These are phyloP conservation scores for Monascus ruber DNA, from an alignment of 2,329 filamentous ascomycete genomes.

Conservation along the genomic window DNA sequence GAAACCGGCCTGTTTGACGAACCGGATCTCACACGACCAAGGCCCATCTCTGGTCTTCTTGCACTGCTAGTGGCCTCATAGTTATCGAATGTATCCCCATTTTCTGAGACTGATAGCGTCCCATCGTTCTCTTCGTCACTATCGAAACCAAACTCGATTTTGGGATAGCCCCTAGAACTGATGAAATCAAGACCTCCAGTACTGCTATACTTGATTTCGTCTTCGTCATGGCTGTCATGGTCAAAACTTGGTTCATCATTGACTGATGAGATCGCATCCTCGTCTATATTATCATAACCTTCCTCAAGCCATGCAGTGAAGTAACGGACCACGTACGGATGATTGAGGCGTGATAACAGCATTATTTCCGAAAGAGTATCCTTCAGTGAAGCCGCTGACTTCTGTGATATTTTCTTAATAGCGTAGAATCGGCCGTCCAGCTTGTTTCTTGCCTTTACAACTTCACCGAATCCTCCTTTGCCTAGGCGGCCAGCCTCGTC, in stretches of 20 bases:
- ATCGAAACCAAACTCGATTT: slow-evolving; percentile 61
- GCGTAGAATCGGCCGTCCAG: slow-evolving; percentile 89
- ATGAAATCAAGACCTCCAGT: slow-evolving; percentile 85
- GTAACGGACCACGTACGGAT: slow-evolving; percentile 79
- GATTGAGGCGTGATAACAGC: slow-evolving; percentile 81
- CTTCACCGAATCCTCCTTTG: slow-evolving; percentile 90
- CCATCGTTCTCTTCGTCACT: slow-evolving; percentile 35
- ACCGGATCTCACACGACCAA: slow-evolving; percentile 34
- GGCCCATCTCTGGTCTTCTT: slow-evolving; percentile 15
- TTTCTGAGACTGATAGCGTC: slow-evolving; percentile 23
- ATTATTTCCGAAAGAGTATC: slow-evolving; percentile 73
- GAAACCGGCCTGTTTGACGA: slow-evolving; percentile 45
- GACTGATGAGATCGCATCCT: slow-evolving; percentile 35
- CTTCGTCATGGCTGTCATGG: slow-evolving; percentile 15
- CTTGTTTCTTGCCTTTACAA: slow-evolving; percentile 90
- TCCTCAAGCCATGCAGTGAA: slow-evolving; percentile 93
- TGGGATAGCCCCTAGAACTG: slow-evolving; percentile 67
- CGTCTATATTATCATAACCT: slow-evolving; percentile 29
- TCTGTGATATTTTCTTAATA: slow-evolving; percentile 89
- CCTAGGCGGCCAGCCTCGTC: slow-evolving; percentile 80
- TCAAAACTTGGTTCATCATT: slow-evolving; percentile 42
- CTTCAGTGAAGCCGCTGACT: slow-evolving; percentile 52
- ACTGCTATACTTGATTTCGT: slow-evolving; percentile 49
- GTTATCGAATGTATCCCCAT: slow-evolving; percentile 11
- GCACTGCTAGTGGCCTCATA: slow-evolving; percentile 14